Evolutionary conservation across 1,139 yeast species (phyloP), one percentile per base, ranked within the genome.

Genomic region (Debaryomyces fabryi): DNA sequence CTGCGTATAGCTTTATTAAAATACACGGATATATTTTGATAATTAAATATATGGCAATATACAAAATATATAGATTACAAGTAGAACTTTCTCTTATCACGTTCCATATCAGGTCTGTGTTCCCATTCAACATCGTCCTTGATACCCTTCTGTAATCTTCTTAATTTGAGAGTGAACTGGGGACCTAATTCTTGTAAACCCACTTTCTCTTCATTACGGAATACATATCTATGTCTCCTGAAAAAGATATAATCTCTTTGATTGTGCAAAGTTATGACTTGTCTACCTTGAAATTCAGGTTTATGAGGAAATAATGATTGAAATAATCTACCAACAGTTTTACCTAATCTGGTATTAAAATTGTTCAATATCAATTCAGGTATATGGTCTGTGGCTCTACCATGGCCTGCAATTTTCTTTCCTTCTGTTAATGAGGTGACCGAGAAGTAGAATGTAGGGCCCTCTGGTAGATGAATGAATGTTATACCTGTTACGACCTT

Each of bases 161-260:
- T 81, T 56, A 95, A 74, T 63, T 88, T 86, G 63, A 93, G 71
- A 0, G 99, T 95, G 66, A 93, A 95, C 67, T 92, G 97, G 0
- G 99, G 99, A 0, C 99, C 99, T 44, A 93, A 74, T 63, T 95
- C 99, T 63, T 93, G 99, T 47, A 93, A 72, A 5, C 99, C 98
- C 1, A 92, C 98, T 60, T 83, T 85, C 64, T 90, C 96, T 56
- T 91, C 97, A 64, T 91, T 88, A 60, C 83, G 79, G 71, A 93
- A 93, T 6, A 90, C 75, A 63, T 93, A 93, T 62, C 99, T 81
- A 65, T 93, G 99, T 71, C 98, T 84, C 69, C 99, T 81, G 78
- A 93, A 91, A 63, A 93, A 93, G 43, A 93, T 88, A 65, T 80
- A 95, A 67, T 93, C 99, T 73, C 99, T 80, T 67, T 93, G 99